Evolutionary conservation across 2,329 filamentous ascomycete species (phyloP).

Genomic region (Tothia fuscella): DNA sequence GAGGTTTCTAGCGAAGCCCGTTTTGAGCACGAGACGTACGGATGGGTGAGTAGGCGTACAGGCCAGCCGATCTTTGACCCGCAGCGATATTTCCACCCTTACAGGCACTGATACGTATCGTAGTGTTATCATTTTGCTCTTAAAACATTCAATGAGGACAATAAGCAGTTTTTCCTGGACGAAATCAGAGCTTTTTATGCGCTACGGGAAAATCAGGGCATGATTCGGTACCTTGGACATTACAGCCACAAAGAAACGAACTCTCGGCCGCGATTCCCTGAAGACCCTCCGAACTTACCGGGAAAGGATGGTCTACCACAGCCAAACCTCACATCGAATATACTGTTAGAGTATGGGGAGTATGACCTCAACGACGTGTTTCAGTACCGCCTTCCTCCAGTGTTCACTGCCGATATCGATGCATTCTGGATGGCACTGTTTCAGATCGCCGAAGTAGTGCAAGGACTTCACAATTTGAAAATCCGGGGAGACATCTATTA

Average conservation of each 20-base stretch:
- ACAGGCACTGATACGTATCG: conserved; percentile 9
- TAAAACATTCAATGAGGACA: conserved; percentile 17
- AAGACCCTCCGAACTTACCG: too few species aligned
- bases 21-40: too few species aligned
- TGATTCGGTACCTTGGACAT: background rate
- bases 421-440: conserved; percentile 23
- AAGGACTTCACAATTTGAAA: conserved; percentile 16
- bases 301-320: too few species aligned
- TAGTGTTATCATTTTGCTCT: conserved; percentile 21
- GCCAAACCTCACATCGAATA: conserved; percentile 22
- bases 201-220: conserved; percentile 11
- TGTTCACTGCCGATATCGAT: conserved; percentile 17
- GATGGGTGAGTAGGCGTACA: too few species aligned
- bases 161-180: conserved; percentile 15
- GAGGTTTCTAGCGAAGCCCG: too few species aligned
- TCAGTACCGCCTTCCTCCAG: conserved; percentile 18
- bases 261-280: conserved; percentile 13
- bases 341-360: conserved; percentile 26
- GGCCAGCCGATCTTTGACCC: too few species aligned
- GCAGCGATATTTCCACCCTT: too few species aligned
- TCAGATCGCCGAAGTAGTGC: conserved; percentile 20
- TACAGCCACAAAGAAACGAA: background rate
- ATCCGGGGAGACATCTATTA: conserved; percentile 1
- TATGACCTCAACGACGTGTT: conserved; percentile 23
- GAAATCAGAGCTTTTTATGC: conserved; percentile 22